Conservation (phyloP, 2,329 filamentous ascomycete genomes). For the Ophiostoma ulmi region DNA sequence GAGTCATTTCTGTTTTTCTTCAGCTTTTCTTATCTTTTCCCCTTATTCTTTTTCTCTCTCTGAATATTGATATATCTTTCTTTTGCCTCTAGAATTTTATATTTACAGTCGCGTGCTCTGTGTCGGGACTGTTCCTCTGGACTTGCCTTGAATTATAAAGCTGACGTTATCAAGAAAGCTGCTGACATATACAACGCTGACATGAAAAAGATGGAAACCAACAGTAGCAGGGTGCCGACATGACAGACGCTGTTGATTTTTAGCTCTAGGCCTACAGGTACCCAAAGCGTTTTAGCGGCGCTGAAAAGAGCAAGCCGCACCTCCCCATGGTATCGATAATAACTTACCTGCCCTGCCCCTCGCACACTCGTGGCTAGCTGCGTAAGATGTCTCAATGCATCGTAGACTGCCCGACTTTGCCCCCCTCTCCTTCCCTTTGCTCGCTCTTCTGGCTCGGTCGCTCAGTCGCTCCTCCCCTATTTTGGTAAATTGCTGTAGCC, state of each 20-base stretch:
- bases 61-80: background rate
- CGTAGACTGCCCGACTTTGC: background rate
- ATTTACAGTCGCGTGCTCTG: background rate
- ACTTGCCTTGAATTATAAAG: background rate
- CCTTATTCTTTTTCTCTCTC: background rate
- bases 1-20: background rate
- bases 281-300: background rate
- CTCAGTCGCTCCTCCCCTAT: background rate
- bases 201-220: background rate
- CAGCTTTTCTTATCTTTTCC: background rate
- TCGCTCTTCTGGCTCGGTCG: background rate
- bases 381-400: background rate
- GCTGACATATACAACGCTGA: background rate
- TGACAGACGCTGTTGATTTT: too few relatives aligned
- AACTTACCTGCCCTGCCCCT: background rate
- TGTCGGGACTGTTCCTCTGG: background rate
- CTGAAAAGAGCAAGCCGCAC: background rate
- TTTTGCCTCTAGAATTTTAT: background rate
- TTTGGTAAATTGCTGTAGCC: background rate
- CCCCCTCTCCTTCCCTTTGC: background rate
- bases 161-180: background rate
- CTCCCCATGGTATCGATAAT: background rate
- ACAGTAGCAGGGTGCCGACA: background rate
- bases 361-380: constrained; percentile 1
- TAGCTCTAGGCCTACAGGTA: background rate